Base-by-base conservation (phyloP, 1,139 yeast genomes). In the Arxiozyma slooffiae region DNA sequence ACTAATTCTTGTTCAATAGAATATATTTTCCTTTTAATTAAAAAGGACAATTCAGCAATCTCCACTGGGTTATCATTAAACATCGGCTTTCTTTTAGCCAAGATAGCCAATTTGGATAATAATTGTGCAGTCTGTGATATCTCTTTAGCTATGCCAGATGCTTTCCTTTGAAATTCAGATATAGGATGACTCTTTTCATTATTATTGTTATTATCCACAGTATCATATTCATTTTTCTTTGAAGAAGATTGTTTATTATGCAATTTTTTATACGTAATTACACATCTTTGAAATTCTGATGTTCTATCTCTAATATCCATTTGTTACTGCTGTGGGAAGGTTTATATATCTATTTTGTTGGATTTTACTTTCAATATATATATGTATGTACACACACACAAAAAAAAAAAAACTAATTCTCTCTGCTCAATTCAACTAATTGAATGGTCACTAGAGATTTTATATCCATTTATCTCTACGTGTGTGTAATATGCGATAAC, bases 1-100 rank as follows among this genome's bases (percentile, higher is more conserved):
- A 63, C 83, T 58, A 92, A 75, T 57, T 78, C 80, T 60, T 85
- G 84, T 63, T 89, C 96, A 53, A 94, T 82, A 58, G 82, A 79
- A 65, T 90, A 85, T 43, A 94, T 87, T 65, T 89, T 95, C 66
- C 92, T 96, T 64, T 92, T 94, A 62, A 92, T 89, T 47, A 92
- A 85, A 63, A 85, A 87, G 1, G 98, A 89, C 58, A 94, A 74
- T 67, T 92, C 97, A 20, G 92, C 87, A 55, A 94, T 87, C 65
- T 92, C 98, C 2, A 52, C 44, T 1, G 98, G 97, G 59, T 85
- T 82, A 67, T 94, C 98, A 64, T 90, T 96, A 61, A 92, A 87
- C 62, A 92, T 70, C n/a, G 97, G 95, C 66, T 89, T 90, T 59
- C 90, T 74, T 66, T 85, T 87, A 9, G 98, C 97, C 56, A 92